Percentiles rank a stretch among this genome's conserved stretches.
Conservation (phyloP, 345 rosid genomes). For the Trapa incisa region DNA sequence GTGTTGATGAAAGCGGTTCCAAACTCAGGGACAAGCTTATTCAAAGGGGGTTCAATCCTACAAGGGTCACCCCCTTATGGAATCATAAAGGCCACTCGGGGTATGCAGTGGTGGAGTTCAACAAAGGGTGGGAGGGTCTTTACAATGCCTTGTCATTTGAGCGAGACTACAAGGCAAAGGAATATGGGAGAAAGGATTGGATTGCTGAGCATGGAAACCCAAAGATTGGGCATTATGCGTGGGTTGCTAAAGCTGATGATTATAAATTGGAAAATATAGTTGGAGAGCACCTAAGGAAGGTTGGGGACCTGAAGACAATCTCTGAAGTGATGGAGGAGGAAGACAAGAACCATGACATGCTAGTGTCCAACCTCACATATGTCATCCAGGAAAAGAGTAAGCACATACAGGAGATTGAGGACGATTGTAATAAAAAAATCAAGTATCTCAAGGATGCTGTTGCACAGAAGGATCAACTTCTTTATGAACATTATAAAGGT, state of each 20-base stretch:
- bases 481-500: conserved; percentile 75
- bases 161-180: conserved; percentile 72
- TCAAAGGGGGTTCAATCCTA: conserved; percentile 68
- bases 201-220: too few species aligned
- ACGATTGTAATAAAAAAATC: conserved; percentile 43
- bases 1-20: conserved; percentile 78
- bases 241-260: conserved; percentile 91
- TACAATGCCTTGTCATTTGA: conserved; percentile 85
- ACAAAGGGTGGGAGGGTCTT: conserved; percentile 83
- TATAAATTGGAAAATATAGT: conserved; percentile 44
- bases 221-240: conserved; percentile 61
- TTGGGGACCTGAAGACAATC: conserved; percentile 65
- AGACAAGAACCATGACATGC: conserved; percentile 60
- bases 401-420: conserved; percentile 37
- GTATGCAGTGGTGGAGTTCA: conserved; percentile 67
- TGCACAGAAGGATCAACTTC: conserved; percentile 67
- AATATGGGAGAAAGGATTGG: conserved; percentile 62
- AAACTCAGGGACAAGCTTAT: conserved; percentile 65
- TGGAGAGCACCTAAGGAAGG: conserved; percentile 69
- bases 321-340: conserved; percentile 76
- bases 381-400: conserved; percentile 38
- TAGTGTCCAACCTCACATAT: conserved; percentile 41
- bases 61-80: conserved; percentile 80
- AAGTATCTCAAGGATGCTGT: conserved; percentile 30
- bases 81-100: conserved; percentile 82